Base-by-base conservation (phyloP, 2,329 filamentous ascomycete genomes). In the Cordyceps javanica region DNA sequence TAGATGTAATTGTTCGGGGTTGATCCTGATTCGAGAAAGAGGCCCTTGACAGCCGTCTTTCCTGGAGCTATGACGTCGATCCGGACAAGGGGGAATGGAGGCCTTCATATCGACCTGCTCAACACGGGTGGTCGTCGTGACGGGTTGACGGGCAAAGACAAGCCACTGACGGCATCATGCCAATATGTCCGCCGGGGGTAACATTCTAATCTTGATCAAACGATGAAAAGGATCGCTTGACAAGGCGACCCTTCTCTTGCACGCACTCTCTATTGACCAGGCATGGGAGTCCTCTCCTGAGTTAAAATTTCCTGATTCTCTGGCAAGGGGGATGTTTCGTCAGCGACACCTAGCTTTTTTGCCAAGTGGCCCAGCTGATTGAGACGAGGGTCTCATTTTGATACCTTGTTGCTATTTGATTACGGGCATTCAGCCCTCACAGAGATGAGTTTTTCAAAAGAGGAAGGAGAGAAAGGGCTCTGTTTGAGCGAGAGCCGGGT, bases 91-190 rank as follows among this genome's bases (percentile, higher is more conserved):
- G 34, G 23, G n/a, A n/a, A n/a, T n/a, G n/a, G n/a, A n/a, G n/a
- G n/a, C n/a, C n/a, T n/a, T n/a, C n/a, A n/a, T n/a, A n/a, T n/a
- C n/a, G n/a, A n/a, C 7, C 19, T 50, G 5, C 34, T 48, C n/a
- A 28, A n/a, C 36, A 39, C 16, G 10, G 36, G 19, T 5, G 30
- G 30, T n/a, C n/a, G n/a, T n/a, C n/a, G n/a, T n/a, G n/a, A n/a
- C n/a, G n/a, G n/a, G n/a, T n/a, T n/a, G 32, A 13, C 11, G 10
- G 30, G 21, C 30, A 38, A 5, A 49, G 34, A 32, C n/a, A 50
- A 50, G 48, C 48, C 48, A 50, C 48, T 50, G 19, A 50, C 48
- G 38, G 48, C 48, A 50, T 26, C 32, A 38, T 50, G 10, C 32
- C 8, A 9, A 26, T 6, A 19, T 32, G 28, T 21, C 45, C 14